A percentile compares a stretch with the other conserved stretches of the same genome.
These are phyloP conservation scores for Kwoniella heveanensis DNA, from an alignment of 768 basidiomycete genomes.

Conservation along the genomic window DNA sequence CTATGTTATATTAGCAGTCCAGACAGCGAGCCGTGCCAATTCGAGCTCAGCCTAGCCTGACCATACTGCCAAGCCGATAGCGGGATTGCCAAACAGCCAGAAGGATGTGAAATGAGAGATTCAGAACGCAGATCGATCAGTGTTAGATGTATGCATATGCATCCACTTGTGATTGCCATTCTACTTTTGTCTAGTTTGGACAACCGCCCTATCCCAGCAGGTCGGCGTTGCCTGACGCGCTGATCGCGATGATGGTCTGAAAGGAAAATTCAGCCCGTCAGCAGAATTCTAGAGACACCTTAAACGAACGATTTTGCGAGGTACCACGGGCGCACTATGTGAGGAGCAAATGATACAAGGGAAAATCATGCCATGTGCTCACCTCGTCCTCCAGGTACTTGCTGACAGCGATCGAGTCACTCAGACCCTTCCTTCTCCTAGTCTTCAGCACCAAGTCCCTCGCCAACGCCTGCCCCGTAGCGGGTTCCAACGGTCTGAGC, in stretches of 20 bases:
- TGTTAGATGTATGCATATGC: no score
- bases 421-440: conserved; percentile 90
- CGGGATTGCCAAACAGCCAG: no score
- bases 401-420: conserved; percentile 94
- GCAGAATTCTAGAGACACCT: background rate
- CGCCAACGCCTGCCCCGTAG: conserved; percentile 91
- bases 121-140: no score
- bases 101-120: no score
- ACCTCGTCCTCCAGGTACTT: conserved; percentile 98
- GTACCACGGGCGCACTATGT: no score
- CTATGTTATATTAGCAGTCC: no score
- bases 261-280: conserved; percentile 25
- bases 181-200: background rate
- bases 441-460: conserved; percentile 95
- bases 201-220: conserved; percentile 64
- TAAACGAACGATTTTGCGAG: no score
- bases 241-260: conserved; percentile 74
- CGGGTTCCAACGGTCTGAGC: conserved; percentile 92
- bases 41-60: no score
- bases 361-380: conserved; percentile 22
- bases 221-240: conserved; percentile 94
- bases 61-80: no score
- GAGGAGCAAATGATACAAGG: no score
- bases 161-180: background rate
- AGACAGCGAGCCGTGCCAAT: no score